Evolutionary conservation across 257 asterid species (phyloP).

Genomic region (Sherardia arvensis): DNA sequence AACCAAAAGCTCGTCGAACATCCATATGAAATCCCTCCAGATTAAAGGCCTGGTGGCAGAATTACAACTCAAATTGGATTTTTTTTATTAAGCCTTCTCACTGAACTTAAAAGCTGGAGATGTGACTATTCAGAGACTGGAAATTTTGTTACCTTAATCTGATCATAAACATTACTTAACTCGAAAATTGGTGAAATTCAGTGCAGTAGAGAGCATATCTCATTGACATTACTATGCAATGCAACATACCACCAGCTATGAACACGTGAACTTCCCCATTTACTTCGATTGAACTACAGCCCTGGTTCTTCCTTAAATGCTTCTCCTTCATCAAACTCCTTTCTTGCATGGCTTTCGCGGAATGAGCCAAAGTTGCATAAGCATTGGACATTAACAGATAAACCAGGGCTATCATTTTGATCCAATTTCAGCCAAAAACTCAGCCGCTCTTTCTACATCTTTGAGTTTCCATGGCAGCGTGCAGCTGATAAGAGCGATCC

Average conservation of each 20-base stretch:
- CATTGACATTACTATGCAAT: slow-evolving; percentile 14
- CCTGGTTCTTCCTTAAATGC: slow-evolving; percentile 40
- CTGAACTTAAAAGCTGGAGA: no score
- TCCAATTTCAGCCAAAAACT: slow-evolving; percentile 30
- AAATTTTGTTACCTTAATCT: neutral
- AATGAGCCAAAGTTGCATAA: slow-evolving; percentile 45
- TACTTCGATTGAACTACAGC: slow-evolving; percentile 60
- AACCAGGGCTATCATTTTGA: slow-evolving; percentile 40
- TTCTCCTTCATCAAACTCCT: slow-evolving; percentile 43
- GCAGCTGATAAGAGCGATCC: slow-evolving; percentile 50
- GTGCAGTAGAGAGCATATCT: slow-evolving; percentile 13
- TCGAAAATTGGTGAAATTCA: neutral
- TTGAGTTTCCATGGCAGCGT: slow-evolving; percentile 21
- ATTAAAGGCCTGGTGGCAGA: no score
- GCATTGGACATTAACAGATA: slow-evolving; percentile 54
- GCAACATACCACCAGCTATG: slow-evolving; percentile 39
- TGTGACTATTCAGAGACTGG: no score
- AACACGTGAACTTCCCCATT: slow-evolving; percentile 67
- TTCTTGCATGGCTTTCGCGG: slow-evolving; percentile 37
- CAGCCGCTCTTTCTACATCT: slow-evolving; percentile 46
- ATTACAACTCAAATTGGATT: no score
- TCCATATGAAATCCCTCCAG: no score
- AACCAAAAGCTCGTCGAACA: no score
- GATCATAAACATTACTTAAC: no score
- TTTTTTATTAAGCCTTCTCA: no score